A percentile compares a stretch with the other conserved stretches of the same genome.
phyloP scores from a whole-genome alignment of 2,329 filamentous ascomycete species.

The Colletotrichum kahawae region DNA sequence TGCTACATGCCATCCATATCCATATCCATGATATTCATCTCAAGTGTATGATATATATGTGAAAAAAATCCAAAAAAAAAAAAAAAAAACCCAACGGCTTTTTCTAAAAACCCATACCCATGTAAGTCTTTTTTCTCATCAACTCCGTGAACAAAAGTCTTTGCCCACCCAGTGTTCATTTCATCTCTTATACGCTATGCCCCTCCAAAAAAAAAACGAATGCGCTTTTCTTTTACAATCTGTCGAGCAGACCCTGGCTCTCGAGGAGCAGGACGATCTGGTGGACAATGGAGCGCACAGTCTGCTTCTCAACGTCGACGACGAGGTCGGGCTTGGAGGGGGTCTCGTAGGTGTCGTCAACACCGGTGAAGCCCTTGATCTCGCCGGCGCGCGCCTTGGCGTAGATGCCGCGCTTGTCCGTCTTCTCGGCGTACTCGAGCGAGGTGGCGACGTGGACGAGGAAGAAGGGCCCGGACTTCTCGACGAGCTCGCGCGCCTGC shows the following conservation, averaged over 20 bases:
- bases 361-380: conserved; percentile 98
- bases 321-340: conserved; percentile 82
- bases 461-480: conserved; percentile 91
- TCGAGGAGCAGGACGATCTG: conserved; percentile 95
- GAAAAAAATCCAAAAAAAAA: neutral
- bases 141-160: neutral
- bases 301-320: conserved; percentile 85
- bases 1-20: neutral
- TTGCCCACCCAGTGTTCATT: neutral
- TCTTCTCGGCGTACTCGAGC: conserved; percentile 92
- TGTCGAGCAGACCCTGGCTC: conserved; percentile 85
- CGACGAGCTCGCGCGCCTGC: conserved; percentile 82
- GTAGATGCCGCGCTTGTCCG: conserved; percentile 92
- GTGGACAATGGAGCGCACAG: conserved; percentile 91
- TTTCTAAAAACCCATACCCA: neutral
- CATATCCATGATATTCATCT: neutral
- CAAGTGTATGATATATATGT: neutral
- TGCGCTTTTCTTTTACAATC: conserved; percentile 44
- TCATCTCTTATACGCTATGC: neutral
- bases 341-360: conserved; percentile 94
- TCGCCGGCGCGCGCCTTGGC: conserved; percentile 81
- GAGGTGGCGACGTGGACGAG: conserved; percentile 93
- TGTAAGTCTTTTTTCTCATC: neutral
- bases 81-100: neutral
- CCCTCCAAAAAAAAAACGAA: neutral